Evolutionary conservation across 352 stramenopile genomes (phyloP).

Genomic region (Phytophthora fragariaefolia): DNA sequence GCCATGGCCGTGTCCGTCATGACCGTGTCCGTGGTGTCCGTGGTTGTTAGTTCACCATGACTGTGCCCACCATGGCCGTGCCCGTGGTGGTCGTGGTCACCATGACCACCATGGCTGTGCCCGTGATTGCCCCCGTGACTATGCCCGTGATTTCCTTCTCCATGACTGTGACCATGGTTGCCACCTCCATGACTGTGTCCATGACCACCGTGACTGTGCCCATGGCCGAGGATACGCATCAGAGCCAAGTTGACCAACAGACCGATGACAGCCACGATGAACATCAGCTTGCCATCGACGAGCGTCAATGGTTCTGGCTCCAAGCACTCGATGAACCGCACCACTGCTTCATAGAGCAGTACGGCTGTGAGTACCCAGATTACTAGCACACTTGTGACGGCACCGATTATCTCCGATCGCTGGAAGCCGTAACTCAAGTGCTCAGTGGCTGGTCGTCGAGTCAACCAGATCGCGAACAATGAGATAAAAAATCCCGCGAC

Average conservation of each 20-base stretch:
- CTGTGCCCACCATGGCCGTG: constrained; percentile 11
- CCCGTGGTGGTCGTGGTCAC: constrained; percentile 11
- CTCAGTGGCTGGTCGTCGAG: constrained; percentile 59
- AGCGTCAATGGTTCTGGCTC: constrained; percentile 60
- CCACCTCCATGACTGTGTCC: constrained; percentile 33
- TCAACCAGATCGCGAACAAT: constrained; percentile 65
- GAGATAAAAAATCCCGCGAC: constrained; percentile 68
- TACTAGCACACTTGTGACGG: constrained; percentile 90
- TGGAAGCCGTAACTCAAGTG: constrained; percentile 93
- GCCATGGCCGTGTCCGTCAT: not conserved
- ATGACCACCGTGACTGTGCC: constrained; percentile 49
- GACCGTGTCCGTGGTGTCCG: not conserved
- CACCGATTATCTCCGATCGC: constrained; percentile 93
- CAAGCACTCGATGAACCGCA: constrained; percentile 78
- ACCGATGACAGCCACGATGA: constrained; percentile 92
- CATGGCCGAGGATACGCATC: constrained; percentile 90
- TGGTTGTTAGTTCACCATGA: not conserved
- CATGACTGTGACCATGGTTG: constrained; percentile 9
- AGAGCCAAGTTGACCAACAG: constrained; percentile 96
- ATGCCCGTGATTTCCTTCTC: not conserved
- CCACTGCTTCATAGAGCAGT: constrained; percentile 93
- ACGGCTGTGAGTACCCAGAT: constrained; percentile 94
- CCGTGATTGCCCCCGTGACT: not conserved
- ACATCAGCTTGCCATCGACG: constrained; percentile 97
- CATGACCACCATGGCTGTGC: not conserved